Percentiles rank a stretch among this genome's conserved stretches.
These are phyloP conservation scores for Pseudotulostoma volvatum DNA, from an alignment of 495 filamentous ascomycete species.

Conservation along the genomic window DNA sequence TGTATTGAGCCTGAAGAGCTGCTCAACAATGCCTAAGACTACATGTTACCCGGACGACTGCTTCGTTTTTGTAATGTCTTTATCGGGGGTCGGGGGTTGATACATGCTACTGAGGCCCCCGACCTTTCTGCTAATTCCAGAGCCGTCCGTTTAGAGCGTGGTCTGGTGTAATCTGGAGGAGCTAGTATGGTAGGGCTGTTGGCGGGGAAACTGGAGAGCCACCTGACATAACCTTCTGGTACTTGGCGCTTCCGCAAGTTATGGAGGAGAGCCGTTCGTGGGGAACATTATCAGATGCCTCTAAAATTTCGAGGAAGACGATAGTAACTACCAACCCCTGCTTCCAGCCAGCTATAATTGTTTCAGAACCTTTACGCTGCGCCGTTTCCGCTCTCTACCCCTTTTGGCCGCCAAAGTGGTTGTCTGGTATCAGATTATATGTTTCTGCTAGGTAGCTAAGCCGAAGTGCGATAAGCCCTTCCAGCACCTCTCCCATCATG, in stretches of 20 bases:
- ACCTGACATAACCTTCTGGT: slow-evolving; percentile 3
- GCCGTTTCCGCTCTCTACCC: slow-evolving; percentile 10
- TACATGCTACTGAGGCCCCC: too few relatives aligned
- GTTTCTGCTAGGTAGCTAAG: slow-evolving; percentile 10
- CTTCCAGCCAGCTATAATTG: slow-evolving; percentile 10
- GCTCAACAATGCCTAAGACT: too few relatives aligned
- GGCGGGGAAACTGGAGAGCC: slow-evolving; percentile 14
- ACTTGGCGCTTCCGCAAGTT: slow-evolving; percentile 9
- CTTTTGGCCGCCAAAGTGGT: slow-evolving; percentile 6
- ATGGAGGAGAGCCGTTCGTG: slow-evolving; percentile 9
- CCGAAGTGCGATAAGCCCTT: slow-evolving; percentile 7
- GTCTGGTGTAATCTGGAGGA: not conserved
- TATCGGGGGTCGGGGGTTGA: too few relatives aligned
- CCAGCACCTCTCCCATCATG: slow-evolving; percentile 13
- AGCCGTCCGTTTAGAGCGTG: too few relatives aligned
- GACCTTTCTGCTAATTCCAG: too few relatives aligned
- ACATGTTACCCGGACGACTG: too few relatives aligned
- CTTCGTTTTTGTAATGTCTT: too few relatives aligned
- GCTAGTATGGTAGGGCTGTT: slow-evolving; percentile 9
- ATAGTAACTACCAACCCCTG: slow-evolving; percentile 1
- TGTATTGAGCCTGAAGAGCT: too few relatives aligned
- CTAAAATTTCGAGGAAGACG: slow-evolving; percentile 11
- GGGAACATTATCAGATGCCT: slow-evolving; percentile 18
- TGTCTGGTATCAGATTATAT: slow-evolving; percentile 10
- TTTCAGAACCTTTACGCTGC: slow-evolving; percentile 8